Percentiles rank a stretch among this genome's conserved stretches.
Conservation (phyloP, 441 rosid genomes). For the Adansonia rubrostipa region DNA sequence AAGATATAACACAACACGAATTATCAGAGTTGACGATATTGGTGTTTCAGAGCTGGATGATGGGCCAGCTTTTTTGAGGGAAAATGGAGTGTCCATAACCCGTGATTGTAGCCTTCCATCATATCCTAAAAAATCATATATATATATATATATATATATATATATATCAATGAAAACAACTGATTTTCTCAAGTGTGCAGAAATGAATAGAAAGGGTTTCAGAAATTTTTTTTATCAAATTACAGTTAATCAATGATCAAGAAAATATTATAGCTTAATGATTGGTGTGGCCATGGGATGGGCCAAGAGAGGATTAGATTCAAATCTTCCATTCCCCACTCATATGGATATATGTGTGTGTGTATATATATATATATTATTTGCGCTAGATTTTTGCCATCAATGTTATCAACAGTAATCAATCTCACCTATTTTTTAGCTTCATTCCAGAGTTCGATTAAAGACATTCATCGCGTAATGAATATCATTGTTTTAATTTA, state of each 20-base stretch:
- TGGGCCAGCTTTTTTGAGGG: background rate
- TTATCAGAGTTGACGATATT: background rate
- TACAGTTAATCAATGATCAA: background rate
- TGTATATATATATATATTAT: too few relatives aligned
- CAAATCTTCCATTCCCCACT: background rate
- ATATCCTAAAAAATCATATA: background rate
- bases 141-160: background rate
- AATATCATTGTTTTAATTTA: too few relatives aligned
- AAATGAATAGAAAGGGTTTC: background rate
- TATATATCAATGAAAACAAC: too few relatives aligned
- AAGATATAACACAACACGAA: too few relatives aligned
- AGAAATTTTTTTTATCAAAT: background rate
- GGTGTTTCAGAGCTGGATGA: background rate
- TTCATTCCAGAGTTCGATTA: too few relatives aligned
- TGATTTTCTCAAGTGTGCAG: background rate
- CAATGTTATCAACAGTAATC: too few relatives aligned
- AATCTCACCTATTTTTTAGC: too few relatives aligned
- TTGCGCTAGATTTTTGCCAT: too few relatives aligned
- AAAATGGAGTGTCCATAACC: conserved; percentile 3
- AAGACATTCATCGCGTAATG: too few relatives aligned
- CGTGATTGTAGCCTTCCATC: background rate
- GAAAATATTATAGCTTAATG: background rate
- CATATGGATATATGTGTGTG: too few relatives aligned
- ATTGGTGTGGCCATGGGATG: background rate
- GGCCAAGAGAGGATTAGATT: too few relatives aligned